Conservation (phyloP, 78 protist species). For the Trichosphaerium sp. region DNA sequence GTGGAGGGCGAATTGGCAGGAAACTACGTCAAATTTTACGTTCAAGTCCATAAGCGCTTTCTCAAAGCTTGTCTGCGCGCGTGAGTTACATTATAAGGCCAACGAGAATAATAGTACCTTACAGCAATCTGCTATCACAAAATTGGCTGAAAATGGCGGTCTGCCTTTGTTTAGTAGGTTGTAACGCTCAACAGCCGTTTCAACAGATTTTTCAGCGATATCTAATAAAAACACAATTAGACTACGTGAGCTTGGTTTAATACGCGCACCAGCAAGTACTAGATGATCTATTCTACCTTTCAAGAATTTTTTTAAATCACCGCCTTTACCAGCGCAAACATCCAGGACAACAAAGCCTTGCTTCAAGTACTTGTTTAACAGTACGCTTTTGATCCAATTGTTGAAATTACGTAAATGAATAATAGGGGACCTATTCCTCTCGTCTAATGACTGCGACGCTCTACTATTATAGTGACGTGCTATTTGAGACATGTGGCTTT, state of each 20-base stretch:
- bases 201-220: slow-evolving; percentile 32
- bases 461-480: no score
- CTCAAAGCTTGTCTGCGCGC: no score
- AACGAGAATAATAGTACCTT: no score
- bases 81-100: no score
- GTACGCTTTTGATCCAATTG: slow-evolving; percentile 59
- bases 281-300: slow-evolving; percentile 21
- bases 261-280: no score
- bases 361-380: slow-evolving; percentile 22
- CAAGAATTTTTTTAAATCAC: slow-evolving; percentile 55
- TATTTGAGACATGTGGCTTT: no score
- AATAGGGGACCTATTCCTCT: slow-evolving; percentile 10
- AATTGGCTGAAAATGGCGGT: no score
- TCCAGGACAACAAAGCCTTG: slow-evolving; percentile 30
- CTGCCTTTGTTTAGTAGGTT: not conserved
- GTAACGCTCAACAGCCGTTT: slow-evolving; percentile 24
- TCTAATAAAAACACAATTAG: slow-evolving; percentile 38
- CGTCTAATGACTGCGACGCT: no score
- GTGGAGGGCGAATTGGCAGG: slow-evolving; percentile 71
- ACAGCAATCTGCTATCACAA: no score
- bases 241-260: no score
- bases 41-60: no score
- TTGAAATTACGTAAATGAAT: slow-evolving; percentile 20
- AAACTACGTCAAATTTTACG: slow-evolving; percentile 40
- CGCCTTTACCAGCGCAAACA: slow-evolving; percentile 56